A percentile compares a stretch with the other conserved stretches of the same genome.
phyloP scores from a whole-genome alignment of 768 basidiomycete species.

The Lactifluus hygrophoroides region DNA sequence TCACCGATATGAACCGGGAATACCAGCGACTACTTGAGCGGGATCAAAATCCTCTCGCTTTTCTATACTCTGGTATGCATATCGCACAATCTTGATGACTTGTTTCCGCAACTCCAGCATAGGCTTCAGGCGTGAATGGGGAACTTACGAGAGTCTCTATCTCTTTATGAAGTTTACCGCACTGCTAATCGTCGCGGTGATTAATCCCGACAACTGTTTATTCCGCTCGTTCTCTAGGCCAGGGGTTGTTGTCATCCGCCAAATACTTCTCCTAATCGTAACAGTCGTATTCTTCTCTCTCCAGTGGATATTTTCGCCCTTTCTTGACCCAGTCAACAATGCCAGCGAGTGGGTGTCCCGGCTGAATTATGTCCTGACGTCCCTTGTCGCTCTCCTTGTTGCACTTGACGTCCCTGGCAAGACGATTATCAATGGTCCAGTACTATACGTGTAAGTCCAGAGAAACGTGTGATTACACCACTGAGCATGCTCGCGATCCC shows the following conservation, averaged over 20 bases:
- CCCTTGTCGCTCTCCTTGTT: conserved; percentile 54
- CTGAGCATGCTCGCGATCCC: background rate
- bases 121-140: conserved; percentile 69
- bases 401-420: conserved; percentile 49
- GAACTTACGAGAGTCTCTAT: conserved; percentile 52
- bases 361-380: conserved; percentile 59
- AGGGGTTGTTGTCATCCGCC: conserved; percentile 48
- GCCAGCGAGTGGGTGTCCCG: conserved; percentile 69
- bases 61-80: conserved; percentile 58
- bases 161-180: conserved; percentile 65
- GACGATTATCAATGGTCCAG: conserved; percentile 47
- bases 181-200: conserved; percentile 53
- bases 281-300: conserved; percentile 51
- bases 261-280: conserved; percentile 48
- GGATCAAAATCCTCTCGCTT: conserved; percentile 60
- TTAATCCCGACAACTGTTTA: conserved; percentile 65
- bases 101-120: background rate
- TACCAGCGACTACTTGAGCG: conserved; percentile 57
- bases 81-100: background rate
- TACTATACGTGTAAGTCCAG: conserved; percentile 52
- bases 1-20: conserved; percentile 54
- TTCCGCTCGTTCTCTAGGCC: conserved; percentile 49
- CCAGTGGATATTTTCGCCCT: conserved; percentile 55
- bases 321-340: conserved; percentile 63
- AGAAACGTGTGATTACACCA: background rate